Evolutionary conservation across 2,329 filamentous ascomycete genomes (phyloP).

Genomic region (Sphaerostilbella broomeana): DNA sequence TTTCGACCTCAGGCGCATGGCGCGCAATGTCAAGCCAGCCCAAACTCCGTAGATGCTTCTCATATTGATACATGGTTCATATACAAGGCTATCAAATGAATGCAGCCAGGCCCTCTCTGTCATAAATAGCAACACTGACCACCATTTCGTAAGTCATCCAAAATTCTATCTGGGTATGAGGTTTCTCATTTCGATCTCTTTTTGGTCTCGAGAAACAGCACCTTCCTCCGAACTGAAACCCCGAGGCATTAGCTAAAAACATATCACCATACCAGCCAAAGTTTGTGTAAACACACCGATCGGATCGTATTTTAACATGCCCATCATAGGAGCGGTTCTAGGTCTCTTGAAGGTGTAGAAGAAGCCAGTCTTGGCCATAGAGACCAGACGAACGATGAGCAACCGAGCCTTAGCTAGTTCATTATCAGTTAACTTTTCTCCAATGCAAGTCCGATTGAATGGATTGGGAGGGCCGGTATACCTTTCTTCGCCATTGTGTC

Average conservation of each 20-base stretch:
- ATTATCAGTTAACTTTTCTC: too few species aligned
- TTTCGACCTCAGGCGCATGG: constrained; percentile 10
- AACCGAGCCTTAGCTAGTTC: constrained; percentile 86
- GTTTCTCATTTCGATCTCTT: constrained; percentile 57
- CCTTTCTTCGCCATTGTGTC: constrained; percentile 23
- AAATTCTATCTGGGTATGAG: too few species aligned
- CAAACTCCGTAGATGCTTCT: constrained; percentile 27
- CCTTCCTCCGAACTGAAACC: constrained; percentile 76
- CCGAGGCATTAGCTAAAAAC: background rate
- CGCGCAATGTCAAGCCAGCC: constrained; percentile 11
- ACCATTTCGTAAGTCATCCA: background rate
- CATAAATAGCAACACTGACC: background rate
- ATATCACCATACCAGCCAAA: background rate
- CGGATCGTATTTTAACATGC: constrained; percentile 98
- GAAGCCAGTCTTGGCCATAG: constrained; percentile 98
- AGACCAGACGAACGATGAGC: constrained; percentile 87
- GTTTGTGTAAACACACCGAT: constrained; percentile 70
- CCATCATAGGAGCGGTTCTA: constrained; percentile 73
- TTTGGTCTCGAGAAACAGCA: constrained; percentile 91
- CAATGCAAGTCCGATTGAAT: background rate
- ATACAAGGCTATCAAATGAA: constrained; percentile 7
- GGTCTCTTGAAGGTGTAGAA: constrained; percentile 88
- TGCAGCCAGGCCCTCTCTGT: background rate
- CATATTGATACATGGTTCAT: constrained; percentile 23
- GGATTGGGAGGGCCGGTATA: background rate